Conservation (phyloP, 1,284 basidiomycete species). For the Ustilago xerochloae region DNA sequence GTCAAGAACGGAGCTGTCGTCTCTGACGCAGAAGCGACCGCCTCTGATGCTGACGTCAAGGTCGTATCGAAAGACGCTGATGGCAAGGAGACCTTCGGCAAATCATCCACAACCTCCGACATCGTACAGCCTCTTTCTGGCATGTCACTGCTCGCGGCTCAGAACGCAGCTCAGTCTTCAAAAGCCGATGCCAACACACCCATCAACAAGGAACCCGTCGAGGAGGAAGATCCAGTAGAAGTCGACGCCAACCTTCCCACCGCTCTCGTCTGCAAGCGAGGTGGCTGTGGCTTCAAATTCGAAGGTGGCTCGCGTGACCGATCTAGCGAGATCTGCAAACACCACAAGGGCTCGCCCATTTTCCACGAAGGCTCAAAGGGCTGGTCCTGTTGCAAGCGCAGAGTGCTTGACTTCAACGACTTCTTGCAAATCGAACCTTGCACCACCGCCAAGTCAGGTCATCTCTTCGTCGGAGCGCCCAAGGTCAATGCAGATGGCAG, state of each 20-base stretch:
- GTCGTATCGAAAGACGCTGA: constrained; percentile 17
- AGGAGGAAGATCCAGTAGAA: constrained; percentile 37
- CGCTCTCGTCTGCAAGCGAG: constrained; percentile 51
- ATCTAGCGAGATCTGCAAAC: constrained; percentile 51
- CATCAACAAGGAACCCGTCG: constrained; percentile 18
- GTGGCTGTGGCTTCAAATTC: constrained; percentile 47
- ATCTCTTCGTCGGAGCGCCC: constrained; percentile 56
- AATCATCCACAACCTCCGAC: background rate
- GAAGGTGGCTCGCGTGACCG: constrained; percentile 40
- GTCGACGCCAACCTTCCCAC: constrained; percentile 23
- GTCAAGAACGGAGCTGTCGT: constrained; percentile 43
- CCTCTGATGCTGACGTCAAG: constrained; percentile 8
- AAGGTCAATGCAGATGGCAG: constrained; percentile 17
- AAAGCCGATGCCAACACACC: constrained; percentile 5
- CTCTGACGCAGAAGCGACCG: constrained; percentile 9
- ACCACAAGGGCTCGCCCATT: constrained; percentile 63
- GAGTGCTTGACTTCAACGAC: constrained; percentile 66
- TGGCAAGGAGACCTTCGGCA: constrained; percentile 50
- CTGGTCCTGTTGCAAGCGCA: constrained; percentile 65
- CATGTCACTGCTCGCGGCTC: constrained; percentile 38
- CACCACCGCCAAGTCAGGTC: constrained; percentile 54
- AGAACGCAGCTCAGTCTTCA: constrained; percentile 29
- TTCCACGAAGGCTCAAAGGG: constrained; percentile 68
- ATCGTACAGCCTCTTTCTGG: constrained; percentile 39
- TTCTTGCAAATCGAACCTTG: constrained; percentile 66